Percentiles rank a stretch among this genome's conserved stretches.
phyloP scores from a whole-genome alignment of 768 basidiomycete genomes.

The Rhodotorula paludigena region DNA sequence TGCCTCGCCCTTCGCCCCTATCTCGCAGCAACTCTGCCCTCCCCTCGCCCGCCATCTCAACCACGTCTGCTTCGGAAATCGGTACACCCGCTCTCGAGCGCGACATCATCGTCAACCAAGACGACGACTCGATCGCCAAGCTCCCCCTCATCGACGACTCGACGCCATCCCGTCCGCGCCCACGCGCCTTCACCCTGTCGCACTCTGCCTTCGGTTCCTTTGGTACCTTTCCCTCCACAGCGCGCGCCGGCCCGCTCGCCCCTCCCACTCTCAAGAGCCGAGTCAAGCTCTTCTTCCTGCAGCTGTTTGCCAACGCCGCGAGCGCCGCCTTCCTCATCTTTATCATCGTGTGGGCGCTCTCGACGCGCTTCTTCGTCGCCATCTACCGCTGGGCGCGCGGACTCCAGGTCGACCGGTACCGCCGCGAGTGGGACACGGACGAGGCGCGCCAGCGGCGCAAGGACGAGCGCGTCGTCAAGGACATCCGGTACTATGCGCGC shows the following conservation, averaged over 20 bases:
- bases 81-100: neutral
- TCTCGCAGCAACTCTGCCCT: constrained; percentile 14
- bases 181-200: constrained; percentile 37
- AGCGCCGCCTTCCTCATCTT: constrained; percentile 50
- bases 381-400: constrained; percentile 6
- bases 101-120: too few species aligned
- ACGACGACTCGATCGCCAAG: neutral
- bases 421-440: constrained; percentile 48
- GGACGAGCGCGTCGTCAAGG: constrained; percentile 49
- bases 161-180: constrained; percentile 39
- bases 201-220: constrained; percentile 38
- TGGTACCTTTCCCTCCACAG: constrained; percentile 36
- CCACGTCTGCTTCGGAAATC: constrained; percentile 2
- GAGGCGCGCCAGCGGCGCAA: constrained; percentile 45
- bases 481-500: constrained; percentile 53
- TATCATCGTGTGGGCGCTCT: constrained; percentile 52
- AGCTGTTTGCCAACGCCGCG: constrained; percentile 48
- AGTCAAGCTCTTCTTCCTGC: constrained; percentile 46
- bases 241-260: constrained; percentile 28
- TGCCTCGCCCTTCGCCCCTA: constrained; percentile 29
- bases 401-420: neutral
- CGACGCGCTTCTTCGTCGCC: constrained; percentile 7
- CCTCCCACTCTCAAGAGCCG: constrained; percentile 34
- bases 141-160: constrained; percentile 32
- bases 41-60: constrained; percentile 25